Percentiles rank a stretch among this genome's conserved stretches.
Conservation (phyloP, 2,329 filamentous ascomycete species). For the Fusarium camptoceras region DNA sequence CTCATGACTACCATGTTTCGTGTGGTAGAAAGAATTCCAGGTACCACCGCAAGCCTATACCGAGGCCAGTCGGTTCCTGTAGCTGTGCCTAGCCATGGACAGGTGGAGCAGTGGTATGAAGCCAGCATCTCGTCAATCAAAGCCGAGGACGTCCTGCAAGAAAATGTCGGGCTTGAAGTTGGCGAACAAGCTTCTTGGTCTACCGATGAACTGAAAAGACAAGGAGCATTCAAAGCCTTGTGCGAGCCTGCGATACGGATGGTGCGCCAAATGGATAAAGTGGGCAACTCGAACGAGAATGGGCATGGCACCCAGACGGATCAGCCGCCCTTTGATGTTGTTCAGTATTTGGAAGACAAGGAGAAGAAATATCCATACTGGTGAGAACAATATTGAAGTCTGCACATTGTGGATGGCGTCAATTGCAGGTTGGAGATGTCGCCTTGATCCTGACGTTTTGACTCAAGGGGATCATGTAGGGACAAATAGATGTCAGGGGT, state of each 20-base stretch:
- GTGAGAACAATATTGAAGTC: conserved; percentile 15
- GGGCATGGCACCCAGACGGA: conserved; percentile 22
- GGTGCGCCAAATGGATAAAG: conserved; percentile 48
- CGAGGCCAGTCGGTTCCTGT: conserved; percentile 21
- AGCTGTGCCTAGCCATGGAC: conserved; percentile 6
- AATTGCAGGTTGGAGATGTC: too few relatives aligned
- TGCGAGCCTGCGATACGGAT: conserved; percentile 48
- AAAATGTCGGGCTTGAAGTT: conserved; percentile 46
- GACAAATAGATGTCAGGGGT: conserved; percentile 1
- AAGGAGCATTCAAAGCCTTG: conserved; percentile 44
- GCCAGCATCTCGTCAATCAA: conserved; percentile 44
- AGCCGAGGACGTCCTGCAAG: conserved; percentile 32
- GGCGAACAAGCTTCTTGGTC: conserved; percentile 47
- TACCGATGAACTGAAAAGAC: conserved; percentile 32
- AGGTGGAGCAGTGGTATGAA: conserved; percentile 47
- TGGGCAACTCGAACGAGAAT: conserved; percentile 49
- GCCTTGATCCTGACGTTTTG: neutral
- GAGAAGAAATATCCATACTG: conserved; percentile 29
- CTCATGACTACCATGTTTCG: conserved; percentile 45
- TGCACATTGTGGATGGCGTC: neutral
- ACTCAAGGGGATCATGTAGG: neutral
- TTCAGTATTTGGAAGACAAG: conserved; percentile 10
- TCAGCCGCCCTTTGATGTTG: conserved; percentile 10
- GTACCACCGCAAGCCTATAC: neutral
- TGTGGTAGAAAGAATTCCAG: conserved; percentile 17